A percentile compares a stretch with the other conserved stretches of the same genome.
phyloP scores from a whole-genome alignment of 345 rosid genomes.

The Syzygium grande region DNA sequence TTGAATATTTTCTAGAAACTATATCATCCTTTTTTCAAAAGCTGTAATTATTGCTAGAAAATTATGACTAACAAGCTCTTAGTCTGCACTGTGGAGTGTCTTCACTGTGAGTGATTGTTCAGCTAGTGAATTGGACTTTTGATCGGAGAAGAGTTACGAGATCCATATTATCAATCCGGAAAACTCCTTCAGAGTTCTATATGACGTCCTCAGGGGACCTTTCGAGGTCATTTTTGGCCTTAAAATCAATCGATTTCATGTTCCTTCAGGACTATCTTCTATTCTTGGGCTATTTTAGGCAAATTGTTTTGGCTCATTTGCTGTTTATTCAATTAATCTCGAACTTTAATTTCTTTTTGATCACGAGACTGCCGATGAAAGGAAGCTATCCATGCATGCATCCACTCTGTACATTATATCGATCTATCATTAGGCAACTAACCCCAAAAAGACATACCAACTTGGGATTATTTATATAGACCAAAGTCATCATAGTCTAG shows the following conservation, averaged over 20 bases:
- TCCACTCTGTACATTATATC: neutral
- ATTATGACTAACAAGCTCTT: no score
- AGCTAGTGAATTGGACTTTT: neutral
- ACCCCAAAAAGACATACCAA: neutral
- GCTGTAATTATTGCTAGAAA: no score
- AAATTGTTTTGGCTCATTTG: neutral
- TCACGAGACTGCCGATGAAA: neutral
- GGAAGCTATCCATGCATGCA: neutral
- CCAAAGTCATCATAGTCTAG: neutral
- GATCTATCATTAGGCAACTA: neutral
- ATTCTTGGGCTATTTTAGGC: neutral
- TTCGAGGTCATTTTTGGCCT: neutral
- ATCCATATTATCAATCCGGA: neutral
- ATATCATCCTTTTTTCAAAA: no score
- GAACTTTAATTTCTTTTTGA: neutral
- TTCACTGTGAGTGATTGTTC: neutral
- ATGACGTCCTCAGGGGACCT: neutral
- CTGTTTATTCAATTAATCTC: neutral
- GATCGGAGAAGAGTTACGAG: neutral
- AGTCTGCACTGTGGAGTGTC: no score
- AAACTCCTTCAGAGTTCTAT: neutral
- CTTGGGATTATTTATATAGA: neutral
- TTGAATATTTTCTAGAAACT: no score
- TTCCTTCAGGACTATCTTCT: neutral
- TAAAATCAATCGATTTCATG: neutral